phyloP scores from a whole-genome alignment of 140 eudicot genomes.

The Ambrosia hybrid region DNA sequence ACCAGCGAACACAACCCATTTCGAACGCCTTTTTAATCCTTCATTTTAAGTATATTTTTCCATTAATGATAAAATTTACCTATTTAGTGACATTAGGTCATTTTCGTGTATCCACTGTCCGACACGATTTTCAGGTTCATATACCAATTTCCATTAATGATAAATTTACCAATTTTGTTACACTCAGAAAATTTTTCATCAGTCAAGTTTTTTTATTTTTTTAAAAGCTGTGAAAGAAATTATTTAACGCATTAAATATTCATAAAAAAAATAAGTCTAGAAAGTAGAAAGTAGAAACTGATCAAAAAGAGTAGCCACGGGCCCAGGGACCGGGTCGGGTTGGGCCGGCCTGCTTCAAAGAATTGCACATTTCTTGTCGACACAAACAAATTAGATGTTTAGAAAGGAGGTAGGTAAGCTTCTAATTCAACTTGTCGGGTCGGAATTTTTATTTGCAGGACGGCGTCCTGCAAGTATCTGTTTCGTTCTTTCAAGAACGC shows the following conservation, averaged over 20 bases:
- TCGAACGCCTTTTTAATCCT: background rate
- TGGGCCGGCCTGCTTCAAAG: background rate
- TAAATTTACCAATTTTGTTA: too few relatives aligned
- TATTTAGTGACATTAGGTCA: too few relatives aligned
- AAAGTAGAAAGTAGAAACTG: background rate
- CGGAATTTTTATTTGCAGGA: conserved; percentile 20
- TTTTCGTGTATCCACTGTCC: too few relatives aligned
- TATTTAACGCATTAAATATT: background rate
- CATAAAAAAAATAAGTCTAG: background rate
- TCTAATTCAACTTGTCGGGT: background rate
- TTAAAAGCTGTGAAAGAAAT: background rate
- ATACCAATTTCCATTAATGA: background rate
- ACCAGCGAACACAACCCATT: background rate
- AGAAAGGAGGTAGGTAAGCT: background rate
- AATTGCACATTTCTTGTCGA: background rate
- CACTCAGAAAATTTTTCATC: background rate
- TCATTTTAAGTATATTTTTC: background rate
- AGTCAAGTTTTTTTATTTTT: background rate
- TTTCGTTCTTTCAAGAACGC: conserved; percentile 76
- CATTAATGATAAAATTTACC: too few relatives aligned
- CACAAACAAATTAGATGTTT: background rate
- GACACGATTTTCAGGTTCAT: too few relatives aligned
- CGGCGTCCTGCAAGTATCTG: conserved; percentile 44
- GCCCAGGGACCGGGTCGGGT: background rate
- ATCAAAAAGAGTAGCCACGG: background rate